Evolutionary conservation across 1,284 basidiomycete species (phyloP), one percentile per base, ranked within the genome.

Genomic region (Moesziomyces antarcticus): DNA sequence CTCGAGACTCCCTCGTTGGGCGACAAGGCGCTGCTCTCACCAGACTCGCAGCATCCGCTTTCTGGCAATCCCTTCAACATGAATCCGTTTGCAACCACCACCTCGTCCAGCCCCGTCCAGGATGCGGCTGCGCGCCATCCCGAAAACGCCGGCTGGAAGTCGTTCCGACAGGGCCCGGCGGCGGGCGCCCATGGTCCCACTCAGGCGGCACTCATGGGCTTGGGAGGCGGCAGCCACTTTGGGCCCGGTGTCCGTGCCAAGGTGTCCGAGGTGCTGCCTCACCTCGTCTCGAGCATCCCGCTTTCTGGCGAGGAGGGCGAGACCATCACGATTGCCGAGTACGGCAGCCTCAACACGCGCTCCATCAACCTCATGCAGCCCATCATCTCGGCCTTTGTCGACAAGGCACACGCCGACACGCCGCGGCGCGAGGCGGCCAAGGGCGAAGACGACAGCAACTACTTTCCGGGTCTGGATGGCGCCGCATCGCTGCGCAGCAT

Each of bases 251-350:
- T 85, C 21, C 73, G 80, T 16, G 82, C 82, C 21, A 80, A 79
- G 58, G 70, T 85, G 1, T 66, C 61, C 16, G 73, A 73, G 21
- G 69, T 84, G 33, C 62, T 85, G n/a, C 72, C 74, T 3, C 50
- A 67, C 18, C 70, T 80, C 5, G 51, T 84, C 3, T 51, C 54
- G 0, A 63, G 49, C 8, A 76, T 85, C 13, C 81, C 83, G 1
- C 51, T 84, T 18, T 50, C 48, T 8, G 65, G 56, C 3, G 61
- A 56, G 27, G 72, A 68, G 24, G 79, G 79, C 2, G 70, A 78
- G 37, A 67, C 67, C 4, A 56, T 85, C 41, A 62, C 75, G 16
- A 73, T 85, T 24, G 84, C 83, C 48, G 85, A 85, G 61, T 85
- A 83, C 44, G 85, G 85, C 16, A 79, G 81, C 45, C 68, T 85